Evolutionary conservation across 2,329 filamentous ascomycete genomes (phyloP).

Genomic region (Dothideomycetidae sp.): DNA sequence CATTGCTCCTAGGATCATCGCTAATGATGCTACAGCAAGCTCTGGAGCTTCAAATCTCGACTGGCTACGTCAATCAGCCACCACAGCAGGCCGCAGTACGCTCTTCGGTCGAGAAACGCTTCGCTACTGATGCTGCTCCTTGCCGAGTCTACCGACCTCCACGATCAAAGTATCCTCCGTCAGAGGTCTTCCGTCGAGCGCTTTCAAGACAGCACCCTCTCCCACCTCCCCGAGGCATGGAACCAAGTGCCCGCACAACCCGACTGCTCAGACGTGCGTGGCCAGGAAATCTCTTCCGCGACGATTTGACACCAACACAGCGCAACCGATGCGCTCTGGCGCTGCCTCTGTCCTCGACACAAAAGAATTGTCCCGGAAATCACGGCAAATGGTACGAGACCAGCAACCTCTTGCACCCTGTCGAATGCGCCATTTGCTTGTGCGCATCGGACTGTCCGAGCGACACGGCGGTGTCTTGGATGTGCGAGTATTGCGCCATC

Average conservation of each 20-base stretch:
- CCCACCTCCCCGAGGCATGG: conserved; percentile 2
- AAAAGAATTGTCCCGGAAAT: background rate
- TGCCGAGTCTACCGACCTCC: conserved; percentile 4
- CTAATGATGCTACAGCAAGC: conserved; percentile 7
- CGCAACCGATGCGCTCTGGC: conserved; percentile 5
- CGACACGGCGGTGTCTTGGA: conserved; percentile 5
- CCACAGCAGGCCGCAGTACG: background rate
- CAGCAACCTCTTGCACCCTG: conserved; percentile 5
- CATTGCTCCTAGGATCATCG: background rate
- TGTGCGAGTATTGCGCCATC: conserved; percentile 6
- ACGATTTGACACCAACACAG: background rate
- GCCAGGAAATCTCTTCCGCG: conserved; percentile 4
- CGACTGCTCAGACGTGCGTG: conserved; percentile 3
- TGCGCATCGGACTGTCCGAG: conserved; percentile 5
- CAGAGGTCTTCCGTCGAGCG: conserved; percentile 5
- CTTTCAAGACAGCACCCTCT: conserved; percentile 3
- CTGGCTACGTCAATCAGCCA: background rate
- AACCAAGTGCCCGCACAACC: conserved; percentile 1
- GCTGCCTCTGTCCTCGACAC: background rate
- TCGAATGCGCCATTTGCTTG: conserved; percentile 8
- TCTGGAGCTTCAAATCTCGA: conserved; percentile 1
- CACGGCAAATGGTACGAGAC: conserved; percentile 6
- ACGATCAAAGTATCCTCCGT: conserved; percentile 1
- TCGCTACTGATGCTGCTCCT: background rate
- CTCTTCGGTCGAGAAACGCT: background rate